Evolutionary conservation across 2,329 filamentous ascomycete species (phyloP).

Genomic region (Nemania sp.): DNA sequence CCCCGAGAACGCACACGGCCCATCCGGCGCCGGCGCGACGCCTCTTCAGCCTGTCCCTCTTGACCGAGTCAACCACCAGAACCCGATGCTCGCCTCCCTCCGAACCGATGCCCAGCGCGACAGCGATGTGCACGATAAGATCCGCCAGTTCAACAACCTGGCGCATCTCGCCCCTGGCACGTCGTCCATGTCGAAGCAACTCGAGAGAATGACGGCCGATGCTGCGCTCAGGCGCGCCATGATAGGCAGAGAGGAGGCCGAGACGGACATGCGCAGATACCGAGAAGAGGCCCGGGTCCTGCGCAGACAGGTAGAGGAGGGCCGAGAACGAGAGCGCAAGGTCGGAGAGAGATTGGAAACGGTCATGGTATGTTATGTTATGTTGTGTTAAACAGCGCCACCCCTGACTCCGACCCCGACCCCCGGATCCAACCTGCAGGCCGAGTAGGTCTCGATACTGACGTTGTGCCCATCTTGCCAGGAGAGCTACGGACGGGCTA

Average conservation of each 20-base stretch:
- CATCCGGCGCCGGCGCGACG: constrained; percentile 30
- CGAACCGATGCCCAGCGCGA: constrained; percentile 33
- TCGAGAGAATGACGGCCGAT: constrained; percentile 68
- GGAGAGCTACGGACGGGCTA: constrained; percentile 72
- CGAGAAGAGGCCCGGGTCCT: constrained; percentile 63
- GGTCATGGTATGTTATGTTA: constrained; percentile 71
- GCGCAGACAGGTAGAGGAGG: constrained; percentile 65
- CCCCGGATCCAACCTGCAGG: too few species aligned
- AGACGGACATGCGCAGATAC: constrained; percentile 67
- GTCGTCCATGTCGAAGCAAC: constrained; percentile 54
- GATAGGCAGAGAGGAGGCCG: constrained; percentile 72
- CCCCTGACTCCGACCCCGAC: too few species aligned
- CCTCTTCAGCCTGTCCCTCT: constrained; percentile 39
- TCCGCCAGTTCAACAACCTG: constrained; percentile 42
- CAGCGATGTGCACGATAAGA: constrained; percentile 43
- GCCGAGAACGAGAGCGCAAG: constrained; percentile 66
- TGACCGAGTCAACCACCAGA: constrained; percentile 41
- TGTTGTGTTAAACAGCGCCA: constrained; percentile 56
- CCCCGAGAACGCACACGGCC: constrained; percentile 29
- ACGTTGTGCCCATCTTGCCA: constrained; percentile 40
- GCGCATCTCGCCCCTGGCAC: constrained; percentile 25
- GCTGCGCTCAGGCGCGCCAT: constrained; percentile 69
- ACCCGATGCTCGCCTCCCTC: constrained; percentile 28
- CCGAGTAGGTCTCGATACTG: constrained; percentile 3
- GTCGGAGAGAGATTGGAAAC: constrained; percentile 70